Conservation (phyloP, 768 basidiomycete species). For the Leccinum obscurum region DNA sequence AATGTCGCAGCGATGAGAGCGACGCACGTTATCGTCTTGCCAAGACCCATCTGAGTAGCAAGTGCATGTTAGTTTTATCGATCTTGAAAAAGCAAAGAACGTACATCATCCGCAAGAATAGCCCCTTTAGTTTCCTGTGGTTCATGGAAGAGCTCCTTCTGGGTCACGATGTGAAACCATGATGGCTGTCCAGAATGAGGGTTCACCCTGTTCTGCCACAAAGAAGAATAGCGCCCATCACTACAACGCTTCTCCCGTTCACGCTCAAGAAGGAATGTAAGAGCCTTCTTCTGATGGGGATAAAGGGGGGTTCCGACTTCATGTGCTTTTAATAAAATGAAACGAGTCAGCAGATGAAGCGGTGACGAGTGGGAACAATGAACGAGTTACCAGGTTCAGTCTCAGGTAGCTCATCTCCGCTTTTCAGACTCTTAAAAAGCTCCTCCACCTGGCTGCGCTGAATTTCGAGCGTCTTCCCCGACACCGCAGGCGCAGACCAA, state of each 20-base stretch:
- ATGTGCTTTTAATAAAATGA: conserved; percentile 41
- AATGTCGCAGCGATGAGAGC: conserved; percentile 91
- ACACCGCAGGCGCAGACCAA: conserved; percentile 57
- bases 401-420: conserved; percentile 83
- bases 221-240: conserved; percentile 64
- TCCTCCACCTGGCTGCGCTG: conserved; percentile 94
- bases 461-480: conserved; percentile 83
- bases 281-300: conserved; percentile 97
- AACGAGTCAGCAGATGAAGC: conserved; percentile 16
- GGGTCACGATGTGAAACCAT: conserved; percentile 87
- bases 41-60: conserved; percentile 83
- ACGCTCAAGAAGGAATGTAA: conserved; percentile 92
- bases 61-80: conserved; percentile 11
- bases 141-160: conserved; percentile 65
- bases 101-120: conserved; percentile 95
- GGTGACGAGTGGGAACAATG: conserved; percentile 14
- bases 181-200: conserved; percentile 44
- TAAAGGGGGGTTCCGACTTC: conserved; percentile 87
- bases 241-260: conserved; percentile 61
- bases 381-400: conserved; percentile 75
- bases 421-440: conserved; percentile 84
- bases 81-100: conserved; percentile 31
- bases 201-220: conserved; percentile 66
- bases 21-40: conserved; percentile 95
- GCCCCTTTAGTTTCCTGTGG: conserved; percentile 81